Percentiles rank a stretch among this genome's conserved stretches.
phyloP scores from a whole-genome alignment of 2,329 filamentous ascomycete genomes.

The Pochonia chlamydosporia region DNA sequence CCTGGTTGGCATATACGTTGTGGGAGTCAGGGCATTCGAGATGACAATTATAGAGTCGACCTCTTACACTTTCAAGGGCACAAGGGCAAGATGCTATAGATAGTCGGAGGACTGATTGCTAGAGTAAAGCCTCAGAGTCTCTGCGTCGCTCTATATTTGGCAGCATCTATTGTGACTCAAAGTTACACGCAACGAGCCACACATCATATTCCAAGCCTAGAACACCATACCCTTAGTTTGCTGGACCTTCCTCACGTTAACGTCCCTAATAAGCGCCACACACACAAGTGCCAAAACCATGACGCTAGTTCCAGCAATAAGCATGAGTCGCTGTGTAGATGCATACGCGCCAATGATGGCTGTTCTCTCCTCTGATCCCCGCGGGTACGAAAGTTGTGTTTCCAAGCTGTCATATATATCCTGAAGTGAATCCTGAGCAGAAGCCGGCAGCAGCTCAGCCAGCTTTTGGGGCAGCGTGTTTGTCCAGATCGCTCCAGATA shows the following conservation, averaged over 20 bases:
- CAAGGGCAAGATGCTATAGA: too few species aligned
- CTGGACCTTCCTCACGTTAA: constrained; percentile 3
- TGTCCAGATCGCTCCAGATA: constrained; percentile 37
- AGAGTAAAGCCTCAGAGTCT: too few species aligned
- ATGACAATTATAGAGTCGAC: too few species aligned
- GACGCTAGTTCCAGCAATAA: not conserved
- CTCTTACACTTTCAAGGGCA: too few species aligned
- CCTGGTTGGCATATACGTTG: too few species aligned
- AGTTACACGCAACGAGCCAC: too few species aligned
- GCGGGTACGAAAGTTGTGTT: constrained; percentile 1
- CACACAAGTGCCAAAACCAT: not conserved
- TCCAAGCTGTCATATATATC: constrained; percentile 4
- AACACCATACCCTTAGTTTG: not conserved
- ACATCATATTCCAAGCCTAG: too few species aligned
- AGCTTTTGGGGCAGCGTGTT: constrained; percentile 29
- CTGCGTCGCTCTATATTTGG: too few species aligned
- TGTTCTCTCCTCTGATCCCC: not conserved
- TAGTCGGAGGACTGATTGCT: too few species aligned
- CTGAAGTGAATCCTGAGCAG: not conserved
- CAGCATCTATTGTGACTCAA: too few species aligned
- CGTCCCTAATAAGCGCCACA: not conserved
- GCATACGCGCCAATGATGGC: constrained; percentile 1
- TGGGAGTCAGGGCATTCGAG: too few species aligned
- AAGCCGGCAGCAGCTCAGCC: not conserved
- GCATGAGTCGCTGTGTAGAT: not conserved